Percentiles rank a stretch among this genome's conserved stretches.
phyloP scores from a whole-genome alignment of 2,329 filamentous ascomycete genomes.

The Elsinoe fawcettii region DNA sequence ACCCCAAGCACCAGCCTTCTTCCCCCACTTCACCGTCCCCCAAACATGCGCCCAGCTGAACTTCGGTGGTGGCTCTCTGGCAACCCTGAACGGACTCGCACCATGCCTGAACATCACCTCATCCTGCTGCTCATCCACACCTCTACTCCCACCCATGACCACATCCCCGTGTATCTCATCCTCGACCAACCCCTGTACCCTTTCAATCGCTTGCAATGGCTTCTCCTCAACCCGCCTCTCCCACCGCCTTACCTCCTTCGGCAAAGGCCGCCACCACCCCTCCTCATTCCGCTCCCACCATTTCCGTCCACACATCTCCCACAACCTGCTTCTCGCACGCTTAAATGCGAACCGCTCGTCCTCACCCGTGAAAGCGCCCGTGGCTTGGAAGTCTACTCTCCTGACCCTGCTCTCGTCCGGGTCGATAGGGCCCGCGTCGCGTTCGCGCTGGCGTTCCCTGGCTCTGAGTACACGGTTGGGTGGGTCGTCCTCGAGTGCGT shows the following conservation, averaged over 20 bases:
- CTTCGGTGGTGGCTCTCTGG: slow-evolving; percentile 41
- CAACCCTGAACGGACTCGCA: slow-evolving; percentile 40
- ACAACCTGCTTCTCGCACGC: slow-evolving; percentile 65
- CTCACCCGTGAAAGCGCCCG: slow-evolving; percentile 65
- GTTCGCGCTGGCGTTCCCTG: slow-evolving; percentile 20
- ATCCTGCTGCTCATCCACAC: slow-evolving; percentile 25
- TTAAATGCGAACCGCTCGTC: slow-evolving; percentile 78
- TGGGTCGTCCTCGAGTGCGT: slow-evolving; percentile 44
- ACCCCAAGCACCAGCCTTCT: slow-evolving; percentile 46
- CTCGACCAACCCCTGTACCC: slow-evolving; percentile 16
- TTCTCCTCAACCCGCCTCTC: slow-evolving; percentile 35
- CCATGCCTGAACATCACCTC: slow-evolving; percentile 36
- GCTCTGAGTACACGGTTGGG: slow-evolving; percentile 34
- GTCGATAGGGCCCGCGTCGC: slow-evolving; percentile 16
- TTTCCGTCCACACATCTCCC: slow-evolving; percentile 67
- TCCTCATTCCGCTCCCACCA: slow-evolving; percentile 60
- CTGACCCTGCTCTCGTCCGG: slow-evolving; percentile 19
- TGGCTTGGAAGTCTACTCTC: slow-evolving; percentile 56
- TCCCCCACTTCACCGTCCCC: slow-evolving; percentile 48
- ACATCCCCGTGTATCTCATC: slow-evolving; percentile 21
- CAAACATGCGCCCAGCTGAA: slow-evolving; percentile 47
- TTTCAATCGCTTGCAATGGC: slow-evolving; percentile 11
- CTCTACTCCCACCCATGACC: slow-evolving; percentile 20
- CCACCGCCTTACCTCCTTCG: slow-evolving; percentile 58
- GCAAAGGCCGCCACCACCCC: slow-evolving; percentile 63